Percentiles rank a stretch among this genome's conserved stretches.
Conservation (phyloP, 208 protist genomes). For the Strigomonas culicis region DNA sequence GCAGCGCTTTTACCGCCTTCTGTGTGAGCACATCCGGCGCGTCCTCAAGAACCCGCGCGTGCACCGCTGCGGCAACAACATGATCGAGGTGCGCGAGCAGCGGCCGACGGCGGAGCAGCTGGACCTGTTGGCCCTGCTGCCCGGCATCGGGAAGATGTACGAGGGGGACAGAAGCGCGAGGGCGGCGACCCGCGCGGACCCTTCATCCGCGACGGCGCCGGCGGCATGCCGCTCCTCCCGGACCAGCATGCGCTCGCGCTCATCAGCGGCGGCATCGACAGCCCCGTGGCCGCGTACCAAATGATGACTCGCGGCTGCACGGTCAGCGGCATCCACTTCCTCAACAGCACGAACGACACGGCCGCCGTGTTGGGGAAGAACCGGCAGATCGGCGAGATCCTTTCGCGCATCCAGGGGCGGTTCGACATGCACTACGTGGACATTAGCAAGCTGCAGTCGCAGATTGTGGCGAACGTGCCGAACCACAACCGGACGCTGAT, state of each 20-base stretch:
- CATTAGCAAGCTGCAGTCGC: slow-evolving; percentile 74
- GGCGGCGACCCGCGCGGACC: slow-evolving; percentile 59
- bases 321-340: slow-evolving; percentile 72
- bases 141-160: slow-evolving; percentile 80
- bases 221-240: slow-evolving; percentile 62
- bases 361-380: slow-evolving; percentile 76
- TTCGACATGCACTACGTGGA: slow-evolving; percentile 84
- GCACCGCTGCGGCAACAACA: slow-evolving; percentile 56
- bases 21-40: slow-evolving; percentile 58
- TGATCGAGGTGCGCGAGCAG: slow-evolving; percentile 68
- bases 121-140: slow-evolving; percentile 47
- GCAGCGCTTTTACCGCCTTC: slow-evolving; percentile 50
- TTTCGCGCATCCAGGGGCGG: slow-evolving; percentile 63
- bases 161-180: slow-evolving; percentile 10
- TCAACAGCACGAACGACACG: slow-evolving; percentile 84
- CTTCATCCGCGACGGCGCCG: slow-evolving; percentile 47
- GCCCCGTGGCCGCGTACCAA: slow-evolving; percentile 80
- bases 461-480: slow-evolving; percentile 74
- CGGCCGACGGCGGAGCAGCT: slow-evolving; percentile 46
- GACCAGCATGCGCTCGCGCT: slow-evolving; percentile 59
- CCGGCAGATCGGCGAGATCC: slow-evolving; percentile 53
- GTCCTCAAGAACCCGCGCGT: slow-evolving; percentile 65
- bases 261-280: slow-evolving; percentile 83
- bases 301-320: slow-evolving; percentile 84
- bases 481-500: slow-evolving; percentile 81